Evolutionary conservation across 179 eudicot species (phyloP), one percentile per base, ranked within the genome.

Genomic region (Gypsophila paniculata): DNA sequence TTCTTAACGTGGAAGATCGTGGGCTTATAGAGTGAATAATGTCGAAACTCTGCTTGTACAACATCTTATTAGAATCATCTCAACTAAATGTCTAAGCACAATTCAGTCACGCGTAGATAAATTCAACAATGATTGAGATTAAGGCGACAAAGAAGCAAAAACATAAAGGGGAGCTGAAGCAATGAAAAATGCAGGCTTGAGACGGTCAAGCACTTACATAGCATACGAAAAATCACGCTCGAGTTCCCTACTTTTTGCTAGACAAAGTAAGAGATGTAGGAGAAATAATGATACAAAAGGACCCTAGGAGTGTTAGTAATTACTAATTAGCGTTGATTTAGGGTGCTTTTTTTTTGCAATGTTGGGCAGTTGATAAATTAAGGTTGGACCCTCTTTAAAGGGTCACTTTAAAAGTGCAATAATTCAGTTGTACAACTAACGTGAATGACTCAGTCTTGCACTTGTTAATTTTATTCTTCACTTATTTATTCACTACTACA

Each of bases 271-370:
- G 51, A 57, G 22, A 67, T 59, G 11, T 34, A 21, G 61, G 42
- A 25, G 53, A 65, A 29, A 69, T 69, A 42, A 76, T 72, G 51
- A 66, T 12, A 72, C 32, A 18, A 34, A 42, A 21, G 42, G 78
- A 65, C 73, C 78, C 46, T 68, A 69, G 15, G 55, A 19, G 32
- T 57, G 71, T 15, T 22, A 26, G 62, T 29, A 29, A 29, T 29
- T 29, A 29, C 2, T 76, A 65, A 74, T 65, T 69, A 67, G 76
- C 76, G 82, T 67, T 71, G 73, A 79, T 79, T 67, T 71, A 65
- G 79, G 79, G 76, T 54, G 61, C 61, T 29, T 26, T 55, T 57
- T 69, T 6, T 55, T 29, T 1, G 21, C 38, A 10, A 1, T 8
- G 52, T 8, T 65, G 25, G 32, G 46, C 36, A 14, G 72, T 55